Evolutionary conservation across 2,329 filamentous ascomycete species (phyloP), one percentile per base, ranked within the genome.

Genomic region (Hymenoscyphus scutula): DNA sequence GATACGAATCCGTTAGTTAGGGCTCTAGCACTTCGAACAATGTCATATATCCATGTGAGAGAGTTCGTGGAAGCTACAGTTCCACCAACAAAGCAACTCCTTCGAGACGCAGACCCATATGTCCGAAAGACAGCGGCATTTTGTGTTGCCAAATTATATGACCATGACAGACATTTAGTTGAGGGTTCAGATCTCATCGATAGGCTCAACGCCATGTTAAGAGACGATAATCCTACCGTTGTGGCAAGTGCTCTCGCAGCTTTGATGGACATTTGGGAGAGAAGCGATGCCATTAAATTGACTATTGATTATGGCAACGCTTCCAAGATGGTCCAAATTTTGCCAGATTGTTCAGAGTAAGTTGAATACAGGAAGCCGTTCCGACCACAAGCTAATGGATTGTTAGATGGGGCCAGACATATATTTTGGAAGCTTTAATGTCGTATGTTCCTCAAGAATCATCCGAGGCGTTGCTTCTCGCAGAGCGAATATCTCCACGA

Each of bases 241-340:
- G 94, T 99, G 25, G 94, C 95, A 11, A 97, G 93, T 74, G 93
- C 96, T 6, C 78, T 99, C 66, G 94, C 95, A 29, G 84, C 90
- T 38, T 76, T 99, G 72, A 95, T 97, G 86, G 95, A 99, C 76
- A 98, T 99, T 57, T 99, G 95, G 95, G 95, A 98, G 76, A 85
- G 94, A 63, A 98, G 93, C 74, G 94, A 98, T 76, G 92, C 90
- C 63, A 99, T 99, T 77, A 97, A 97, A 75, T 86, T 99, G 66
- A 98, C 95, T 3, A 97, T 99, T 71, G 95, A 99, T 78, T 98
- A 99, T 75, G 87, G 87, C 66, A 99, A 96, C 77, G 95, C 95
- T 29, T 98, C 94, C 58, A 99, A 99, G 79, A 95, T 99, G 81
- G 92, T 98, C 38, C 92, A 95, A 53, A 98, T 99, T 65, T 78